Base-by-base conservation (phyloP, 2,329 filamentous ascomycete genomes). In the Nemania bipapillata region DNA sequence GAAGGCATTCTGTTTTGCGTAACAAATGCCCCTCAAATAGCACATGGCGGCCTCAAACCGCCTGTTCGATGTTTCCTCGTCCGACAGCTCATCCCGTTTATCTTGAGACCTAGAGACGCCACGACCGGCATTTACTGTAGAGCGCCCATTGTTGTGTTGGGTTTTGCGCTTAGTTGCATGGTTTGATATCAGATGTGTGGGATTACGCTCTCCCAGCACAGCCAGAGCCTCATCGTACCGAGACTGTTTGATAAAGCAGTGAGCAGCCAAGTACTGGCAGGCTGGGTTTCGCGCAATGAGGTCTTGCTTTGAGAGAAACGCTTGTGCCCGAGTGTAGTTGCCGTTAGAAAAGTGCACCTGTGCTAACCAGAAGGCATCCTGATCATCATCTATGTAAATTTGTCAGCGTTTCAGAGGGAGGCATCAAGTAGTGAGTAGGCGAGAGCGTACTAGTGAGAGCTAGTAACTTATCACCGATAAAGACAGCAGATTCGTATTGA, bases 41-140 rank as follows among this genome's bases (percentile, higher is more conserved):
- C 96, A 99, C 94, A 99, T 99, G 77, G 92, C 93, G 0, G 96
- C 96, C 81, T 99, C 95, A 75, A 96, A 97, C 68, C 93, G 91
- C 66, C 97, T 85, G 77, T 91, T 93, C 49, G 87, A 88, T 8
- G 87, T 85, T 72, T 95, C 91, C 73, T 95, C 92, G 62, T 88
- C 83, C 1, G 77, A 78, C 2, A 76, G 74, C n/a, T 76, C 80
- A 20, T 80, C 78, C 11, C 73, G 71, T n/a, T 72, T 69, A 7
- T 75, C 71, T 2, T 73, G 73, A 4, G 70, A 40, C 57, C 72
- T 77, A 2, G 74, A 64, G 3, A 66, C 66, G 17, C 65, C 72
- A 45, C 74, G 74, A 8, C 71, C 71, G 17, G 72, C 64, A 52
- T 72, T 70, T 0, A 73, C 66, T 3, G 72, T 49, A n/a, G 71